phyloP scores from a whole-genome alignment of 2,329 filamentous ascomycete genomes.

The Blastomyces parvus region DNA sequence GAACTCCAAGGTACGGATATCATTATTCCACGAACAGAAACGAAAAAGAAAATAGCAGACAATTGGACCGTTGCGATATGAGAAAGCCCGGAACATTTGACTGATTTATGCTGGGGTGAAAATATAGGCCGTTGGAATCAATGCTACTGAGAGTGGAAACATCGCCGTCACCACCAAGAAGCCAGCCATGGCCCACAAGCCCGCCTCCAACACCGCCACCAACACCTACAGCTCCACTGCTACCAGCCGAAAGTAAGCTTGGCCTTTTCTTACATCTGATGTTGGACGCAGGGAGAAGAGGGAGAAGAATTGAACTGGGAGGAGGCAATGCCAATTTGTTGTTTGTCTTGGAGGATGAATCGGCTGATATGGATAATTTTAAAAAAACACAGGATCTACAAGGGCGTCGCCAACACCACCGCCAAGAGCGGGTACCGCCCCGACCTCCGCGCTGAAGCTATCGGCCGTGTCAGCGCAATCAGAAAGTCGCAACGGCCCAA shows the following conservation, averaged over 20 bases:
- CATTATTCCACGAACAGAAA: neutral
- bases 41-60: neutral
- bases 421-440: constrained; percentile 78
- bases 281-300: neutral
- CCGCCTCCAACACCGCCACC: constrained; percentile 55
- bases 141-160: constrained; percentile 65
- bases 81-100: neutral
- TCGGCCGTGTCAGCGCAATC: constrained; percentile 80
- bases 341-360: neutral
- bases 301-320: neutral
- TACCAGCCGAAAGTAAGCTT: constrained; percentile 65
- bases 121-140: constrained; percentile 71
- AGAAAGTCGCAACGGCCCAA: constrained; percentile 66
- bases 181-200: constrained; percentile 59
- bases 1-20: constrained; percentile 69
- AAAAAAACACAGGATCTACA: constrained; percentile 60
- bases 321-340: neutral
- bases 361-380: constrained; percentile 6
- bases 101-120: constrained; percentile 3
- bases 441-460: constrained; percentile 66
- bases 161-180: constrained; percentile 82
- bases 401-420: constrained; percentile 69
- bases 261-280: neutral
- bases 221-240: constrained; percentile 62
- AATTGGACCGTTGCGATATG: neutral